These are phyloP conservation scores for Neobulgaria alba DNA, from an alignment of 2,329 filamentous ascomycete genomes.

Conservation along the genomic window DNA sequence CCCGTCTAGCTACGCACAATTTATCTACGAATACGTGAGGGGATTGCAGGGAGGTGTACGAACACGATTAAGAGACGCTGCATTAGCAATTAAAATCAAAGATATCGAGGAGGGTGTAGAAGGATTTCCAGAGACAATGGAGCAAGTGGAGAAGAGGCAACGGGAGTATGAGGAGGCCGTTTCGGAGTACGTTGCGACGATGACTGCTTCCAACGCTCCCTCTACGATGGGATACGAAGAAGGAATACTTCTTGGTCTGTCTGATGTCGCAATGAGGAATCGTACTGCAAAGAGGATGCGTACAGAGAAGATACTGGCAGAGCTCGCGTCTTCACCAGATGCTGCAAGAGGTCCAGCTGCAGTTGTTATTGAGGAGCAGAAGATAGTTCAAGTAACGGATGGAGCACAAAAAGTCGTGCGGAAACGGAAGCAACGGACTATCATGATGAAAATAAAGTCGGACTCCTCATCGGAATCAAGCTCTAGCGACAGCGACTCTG, in stretches of 20 bases:
- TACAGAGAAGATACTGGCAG: constrained; percentile 47
- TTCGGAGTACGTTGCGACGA: constrained; percentile 24
- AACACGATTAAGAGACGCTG: constrained; percentile 57
- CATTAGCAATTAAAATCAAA: constrained; percentile 50
- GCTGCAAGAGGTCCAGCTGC: neutral
- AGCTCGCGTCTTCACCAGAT: constrained; percentile 31
- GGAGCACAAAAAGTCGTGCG: constrained; percentile 37
- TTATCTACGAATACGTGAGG: constrained; percentile 68
- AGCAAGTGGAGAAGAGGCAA: constrained; percentile 40
- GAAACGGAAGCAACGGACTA: constrained; percentile 37
- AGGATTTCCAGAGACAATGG: constrained; percentile 42
- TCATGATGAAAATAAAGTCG: constrained; percentile 17
- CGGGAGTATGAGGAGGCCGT: constrained; percentile 47
- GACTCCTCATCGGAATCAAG: constrained; percentile 13
- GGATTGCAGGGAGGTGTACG: constrained; percentile 71
- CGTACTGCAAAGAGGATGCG: constrained; percentile 56
- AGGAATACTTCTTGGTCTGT: constrained; percentile 26
- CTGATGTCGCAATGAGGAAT: constrained; percentile 43
- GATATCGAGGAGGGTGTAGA: constrained; percentile 41
- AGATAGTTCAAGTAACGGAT: constrained; percentile 38
- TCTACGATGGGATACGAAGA: constrained; percentile 26
- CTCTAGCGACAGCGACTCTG: constrained; percentile 9
- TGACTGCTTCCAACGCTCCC: constrained; percentile 16
- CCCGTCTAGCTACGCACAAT: constrained; percentile 58
- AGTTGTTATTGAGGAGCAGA: constrained; percentile 29